A percentile compares a stretch with the other conserved stretches of the same genome.
These are phyloP conservation scores for Astrothelium subdiscretum DNA, from an alignment of 495 filamentous ascomycete species.

Conservation along the genomic window DNA sequence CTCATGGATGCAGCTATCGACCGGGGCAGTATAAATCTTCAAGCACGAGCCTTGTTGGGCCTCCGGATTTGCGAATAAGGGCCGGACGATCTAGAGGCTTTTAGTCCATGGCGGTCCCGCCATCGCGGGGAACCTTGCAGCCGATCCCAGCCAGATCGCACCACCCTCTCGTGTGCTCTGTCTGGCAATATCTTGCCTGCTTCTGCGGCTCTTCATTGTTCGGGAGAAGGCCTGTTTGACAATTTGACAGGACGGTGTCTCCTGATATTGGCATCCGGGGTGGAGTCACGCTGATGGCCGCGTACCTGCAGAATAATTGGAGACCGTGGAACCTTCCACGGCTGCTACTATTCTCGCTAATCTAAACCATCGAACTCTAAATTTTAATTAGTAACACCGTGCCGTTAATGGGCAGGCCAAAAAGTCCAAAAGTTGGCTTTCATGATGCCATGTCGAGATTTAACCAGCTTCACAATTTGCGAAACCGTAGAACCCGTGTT, in stretches of 20 bases:
- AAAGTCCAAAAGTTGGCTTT: too few relatives aligned
- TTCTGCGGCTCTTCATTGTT: not conserved
- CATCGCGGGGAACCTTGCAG: not conserved
- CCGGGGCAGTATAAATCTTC: not conserved
- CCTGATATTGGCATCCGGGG: not conserved
- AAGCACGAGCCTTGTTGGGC: slow-evolving; percentile 3
- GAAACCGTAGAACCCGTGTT: too few relatives aligned
- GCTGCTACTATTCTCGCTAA: not conserved
- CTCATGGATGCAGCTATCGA: not conserved
- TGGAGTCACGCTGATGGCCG: not conserved
- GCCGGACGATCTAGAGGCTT: not conserved
- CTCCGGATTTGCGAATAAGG: not conserved
- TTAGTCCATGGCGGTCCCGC: not conserved
- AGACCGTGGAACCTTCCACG: not conserved
- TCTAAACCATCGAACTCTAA: not conserved
- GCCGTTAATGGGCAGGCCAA: too few relatives aligned
- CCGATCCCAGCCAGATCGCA: not conserved
- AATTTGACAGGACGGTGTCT: not conserved
- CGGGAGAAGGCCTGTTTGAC: not conserved
- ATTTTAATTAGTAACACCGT: not conserved
- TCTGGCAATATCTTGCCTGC: not conserved
- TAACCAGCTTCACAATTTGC: too few relatives aligned
- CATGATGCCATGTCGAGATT: too few relatives aligned
- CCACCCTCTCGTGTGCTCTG: not conserved
- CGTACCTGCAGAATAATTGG: not conserved